A percentile compares a stretch with the other conserved stretches of the same genome.
These are phyloP conservation scores for Diaporthe ampelina DNA, from an alignment of 2,329 filamentous ascomycete genomes.

Conservation along the genomic window DNA sequence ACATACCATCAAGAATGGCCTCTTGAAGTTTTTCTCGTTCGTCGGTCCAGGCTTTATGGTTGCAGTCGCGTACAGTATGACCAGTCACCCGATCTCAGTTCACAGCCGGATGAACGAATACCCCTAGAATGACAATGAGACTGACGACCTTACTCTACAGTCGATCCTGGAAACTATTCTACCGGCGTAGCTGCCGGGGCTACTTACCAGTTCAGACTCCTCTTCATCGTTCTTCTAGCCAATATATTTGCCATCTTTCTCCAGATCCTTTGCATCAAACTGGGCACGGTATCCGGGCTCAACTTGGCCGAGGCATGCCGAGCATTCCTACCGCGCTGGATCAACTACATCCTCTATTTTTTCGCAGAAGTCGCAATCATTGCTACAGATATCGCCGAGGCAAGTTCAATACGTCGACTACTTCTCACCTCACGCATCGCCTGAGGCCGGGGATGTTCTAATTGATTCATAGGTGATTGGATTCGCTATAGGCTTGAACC, in stretches of 20 bases:
- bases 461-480: conserved; percentile 69
- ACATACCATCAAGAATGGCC: neutral
- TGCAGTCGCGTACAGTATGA: conserved; percentile 65
- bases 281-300: conserved; percentile 77
- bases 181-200: conserved; percentile 79
- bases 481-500: conserved; percentile 77
- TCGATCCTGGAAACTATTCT: conserved; percentile 77
- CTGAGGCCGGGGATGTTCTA: neutral
- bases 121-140: neutral
- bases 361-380: conserved; percentile 78
- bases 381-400: conserved; percentile 79
- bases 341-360: conserved; percentile 72
- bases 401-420: conserved; percentile 46
- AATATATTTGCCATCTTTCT: conserved; percentile 81
- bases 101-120: neutral
- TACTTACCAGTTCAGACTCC: conserved; percentile 73
- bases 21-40: conserved; percentile 53
- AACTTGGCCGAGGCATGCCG: conserved; percentile 77
- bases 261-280: conserved; percentile 77
- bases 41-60: conserved; percentile 78
- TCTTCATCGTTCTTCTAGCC: conserved; percentile 78
- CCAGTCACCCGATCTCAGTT: no score
- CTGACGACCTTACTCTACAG: neutral
- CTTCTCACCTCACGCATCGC: neutral
- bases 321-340: conserved; percentile 74